Evolutionary conservation across 345 rosid species (phyloP).

Genomic region (Excoecaria agallocha): DNA sequence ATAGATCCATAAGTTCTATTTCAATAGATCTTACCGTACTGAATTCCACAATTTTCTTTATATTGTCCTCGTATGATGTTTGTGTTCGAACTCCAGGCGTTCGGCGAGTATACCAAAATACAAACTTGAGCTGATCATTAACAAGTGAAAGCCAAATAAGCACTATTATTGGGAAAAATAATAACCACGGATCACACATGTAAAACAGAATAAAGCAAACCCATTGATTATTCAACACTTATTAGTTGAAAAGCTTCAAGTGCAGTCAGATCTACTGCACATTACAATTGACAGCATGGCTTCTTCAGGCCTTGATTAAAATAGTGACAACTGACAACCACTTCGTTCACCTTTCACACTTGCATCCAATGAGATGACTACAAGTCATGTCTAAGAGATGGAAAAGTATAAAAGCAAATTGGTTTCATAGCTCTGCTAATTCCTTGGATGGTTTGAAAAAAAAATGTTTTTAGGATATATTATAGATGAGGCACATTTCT

Average conservation of each 20-base stretch:
- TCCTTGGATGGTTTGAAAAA: neutral
- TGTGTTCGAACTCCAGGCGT: constrained; percentile 85
- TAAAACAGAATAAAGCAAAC: neutral
- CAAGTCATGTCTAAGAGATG: neutral
- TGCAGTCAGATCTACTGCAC: neutral
- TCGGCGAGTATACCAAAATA: constrained; percentile 96
- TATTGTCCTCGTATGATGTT: constrained; percentile 90
- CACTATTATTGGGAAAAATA: neutral
- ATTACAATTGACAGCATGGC: neutral
- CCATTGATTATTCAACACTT: neutral
- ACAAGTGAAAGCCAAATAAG: constrained; percentile 18
- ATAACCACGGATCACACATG: neutral
- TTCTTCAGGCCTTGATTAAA: neutral
- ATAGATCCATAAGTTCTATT: neutral
- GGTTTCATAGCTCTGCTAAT: neutral
- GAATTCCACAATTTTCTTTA: constrained; percentile 89
- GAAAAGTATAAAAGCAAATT: neutral
- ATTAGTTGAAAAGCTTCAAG: neutral
- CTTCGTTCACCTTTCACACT: neutral
- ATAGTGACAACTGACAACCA: neutral
- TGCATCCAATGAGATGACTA: neutral
- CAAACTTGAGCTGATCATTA: constrained; percentile 69
- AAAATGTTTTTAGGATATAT: neutral
- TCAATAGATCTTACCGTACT: constrained; percentile 59
- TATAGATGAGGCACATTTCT: neutral